Evolutionary conservation across 306 rosid species (phyloP).

Genomic region (Alnus rubra): DNA sequence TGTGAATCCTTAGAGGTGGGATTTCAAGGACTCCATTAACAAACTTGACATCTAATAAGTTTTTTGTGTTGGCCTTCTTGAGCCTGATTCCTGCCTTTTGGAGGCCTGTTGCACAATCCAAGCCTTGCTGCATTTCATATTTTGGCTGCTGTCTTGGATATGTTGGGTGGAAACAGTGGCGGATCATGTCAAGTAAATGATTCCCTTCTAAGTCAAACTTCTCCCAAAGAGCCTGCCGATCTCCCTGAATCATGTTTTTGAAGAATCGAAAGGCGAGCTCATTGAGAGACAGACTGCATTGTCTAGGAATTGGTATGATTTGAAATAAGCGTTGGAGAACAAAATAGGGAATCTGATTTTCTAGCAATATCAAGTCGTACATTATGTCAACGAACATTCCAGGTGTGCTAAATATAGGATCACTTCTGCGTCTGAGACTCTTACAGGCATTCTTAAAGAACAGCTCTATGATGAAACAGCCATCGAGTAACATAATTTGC

Average conservation of each 20-base stretch:
- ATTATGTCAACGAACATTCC: conserved; percentile 36
- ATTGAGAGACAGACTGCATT: conserved; percentile 30
- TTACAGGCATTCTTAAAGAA: conserved; percentile 38
- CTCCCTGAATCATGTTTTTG: conserved; percentile 38
- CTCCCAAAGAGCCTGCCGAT: conserved; percentile 18
- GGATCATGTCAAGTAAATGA: conserved; percentile 55
- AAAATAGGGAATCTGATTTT: conserved; percentile 61
- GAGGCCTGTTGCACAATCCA: conserved; percentile 38
- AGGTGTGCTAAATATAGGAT: conserved; percentile 39
- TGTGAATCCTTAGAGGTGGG: conserved; percentile 31
- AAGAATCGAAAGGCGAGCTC: conserved; percentile 52
- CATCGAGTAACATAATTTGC: conserved; percentile 54
- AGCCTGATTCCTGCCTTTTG: conserved; percentile 36
- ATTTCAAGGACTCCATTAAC: conserved; percentile 44
- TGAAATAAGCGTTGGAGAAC: conserved; percentile 43
- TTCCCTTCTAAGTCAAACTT: conserved; percentile 49
- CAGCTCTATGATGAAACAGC: conserved; percentile 63
- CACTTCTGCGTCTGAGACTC: conserved; percentile 45
- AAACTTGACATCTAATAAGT: conserved; percentile 52
- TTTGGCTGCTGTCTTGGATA: conserved; percentile 9
- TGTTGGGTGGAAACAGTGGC: conserved; percentile 49
- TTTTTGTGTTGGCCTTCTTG: conserved; percentile 32
- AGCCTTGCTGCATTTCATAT: background rate
- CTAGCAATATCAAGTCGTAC: conserved; percentile 46
- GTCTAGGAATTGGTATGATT: conserved; percentile 42